Conservation (phyloP, 2,329 filamentous ascomycete genomes). For the Aureobasidium sp. region DNA sequence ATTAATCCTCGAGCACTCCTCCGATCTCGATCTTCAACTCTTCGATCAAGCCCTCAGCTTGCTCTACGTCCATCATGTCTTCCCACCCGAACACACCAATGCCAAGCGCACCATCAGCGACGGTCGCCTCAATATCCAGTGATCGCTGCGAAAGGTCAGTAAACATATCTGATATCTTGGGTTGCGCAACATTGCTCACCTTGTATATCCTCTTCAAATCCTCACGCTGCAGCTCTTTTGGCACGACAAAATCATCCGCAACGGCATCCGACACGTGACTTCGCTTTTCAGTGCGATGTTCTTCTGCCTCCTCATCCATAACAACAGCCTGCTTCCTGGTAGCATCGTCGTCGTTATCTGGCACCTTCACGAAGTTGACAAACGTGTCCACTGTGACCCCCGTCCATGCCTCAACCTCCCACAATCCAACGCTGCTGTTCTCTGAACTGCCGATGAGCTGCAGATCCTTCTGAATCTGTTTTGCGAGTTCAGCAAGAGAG, state of each 20-base stretch:
- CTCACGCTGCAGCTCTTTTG: slow-evolving; percentile 20
- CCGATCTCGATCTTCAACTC: slow-evolving; percentile 14
- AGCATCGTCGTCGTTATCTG: slow-evolving; percentile 23
- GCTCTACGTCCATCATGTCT: slow-evolving; percentile 32
- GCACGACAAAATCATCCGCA: slow-evolving; percentile 14
- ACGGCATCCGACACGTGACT: slow-evolving; percentile 14
- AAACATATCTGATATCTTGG: not conserved
- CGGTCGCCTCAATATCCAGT: slow-evolving; percentile 47
- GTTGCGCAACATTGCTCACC: slow-evolving; percentile 23
- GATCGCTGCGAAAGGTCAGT: slow-evolving; percentile 34
- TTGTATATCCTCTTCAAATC: slow-evolving; percentile 25
- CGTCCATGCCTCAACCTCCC: slow-evolving; percentile 68
- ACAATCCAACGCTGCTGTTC: slow-evolving; percentile 53
- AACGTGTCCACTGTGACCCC: slow-evolving; percentile 61
- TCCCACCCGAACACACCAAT: slow-evolving; percentile 44
- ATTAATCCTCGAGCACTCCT: not conserved
- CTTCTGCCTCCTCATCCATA: slow-evolving; percentile 19
- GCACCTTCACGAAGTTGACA: slow-evolving; percentile 69
- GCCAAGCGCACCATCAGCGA: slow-evolving; percentile 40
- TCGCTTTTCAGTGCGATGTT: slow-evolving; percentile 16
- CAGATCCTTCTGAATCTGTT: slow-evolving; percentile 59
- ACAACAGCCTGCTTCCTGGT: slow-evolving; percentile 11
- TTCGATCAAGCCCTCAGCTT: slow-evolving; percentile 25
- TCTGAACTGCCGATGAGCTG: slow-evolving; percentile 47
- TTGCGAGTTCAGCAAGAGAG: slow-evolving; percentile 44